Conservation (phyloP, 441 rosid genomes). For the Eruca vesicaria region DNA sequence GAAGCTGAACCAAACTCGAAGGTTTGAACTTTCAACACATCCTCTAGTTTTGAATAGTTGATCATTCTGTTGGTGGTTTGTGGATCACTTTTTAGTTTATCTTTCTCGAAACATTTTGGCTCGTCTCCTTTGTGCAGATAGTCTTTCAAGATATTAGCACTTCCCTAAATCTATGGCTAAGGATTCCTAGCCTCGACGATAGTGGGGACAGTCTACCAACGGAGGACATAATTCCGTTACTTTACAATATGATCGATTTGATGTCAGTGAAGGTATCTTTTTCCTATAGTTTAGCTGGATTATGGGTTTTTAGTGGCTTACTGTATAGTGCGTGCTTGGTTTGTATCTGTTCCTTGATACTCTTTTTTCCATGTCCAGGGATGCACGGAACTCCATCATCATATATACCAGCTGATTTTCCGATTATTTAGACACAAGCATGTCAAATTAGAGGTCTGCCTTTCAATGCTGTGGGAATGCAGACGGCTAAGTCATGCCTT, state of each 20-base stretch:
- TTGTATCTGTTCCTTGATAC: constrained; percentile 6
- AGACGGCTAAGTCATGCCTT: constrained; percentile 90
- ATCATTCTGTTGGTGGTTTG: constrained; percentile 5
- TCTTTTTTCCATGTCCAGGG: constrained; percentile 55
- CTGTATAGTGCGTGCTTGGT: constrained; percentile 15
- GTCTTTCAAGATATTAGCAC: constrained; percentile 57
- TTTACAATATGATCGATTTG: constrained; percentile 68
- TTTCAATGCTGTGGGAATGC: constrained; percentile 73
- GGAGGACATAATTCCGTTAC: constrained; percentile 48
- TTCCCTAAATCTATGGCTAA: constrained; percentile 63
- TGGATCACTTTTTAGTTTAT: constrained; percentile 6
- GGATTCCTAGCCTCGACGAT: constrained; percentile 41
- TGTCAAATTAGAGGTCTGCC: constrained; percentile 51
- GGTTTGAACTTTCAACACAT: constrained; percentile 44
- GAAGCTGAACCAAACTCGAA: constrained; percentile 83
- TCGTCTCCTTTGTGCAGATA: constrained; percentile 45
- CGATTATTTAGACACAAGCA: constrained; percentile 53
- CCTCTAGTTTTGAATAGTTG: constrained; percentile 27
- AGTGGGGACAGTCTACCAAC: constrained; percentile 39
- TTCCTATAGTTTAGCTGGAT: constrained; percentile 9
- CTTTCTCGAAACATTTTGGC: constrained; percentile 25
- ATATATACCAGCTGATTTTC: constrained; percentile 58
- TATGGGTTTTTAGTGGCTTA: constrained; percentile 4
- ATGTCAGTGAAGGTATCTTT: constrained; percentile 68
- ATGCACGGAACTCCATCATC: constrained; percentile 44